These are phyloP conservation scores for Aureobasidium uvarum DNA, from an alignment of 2,329 filamentous ascomycete genomes.

Conservation along the genomic window DNA sequence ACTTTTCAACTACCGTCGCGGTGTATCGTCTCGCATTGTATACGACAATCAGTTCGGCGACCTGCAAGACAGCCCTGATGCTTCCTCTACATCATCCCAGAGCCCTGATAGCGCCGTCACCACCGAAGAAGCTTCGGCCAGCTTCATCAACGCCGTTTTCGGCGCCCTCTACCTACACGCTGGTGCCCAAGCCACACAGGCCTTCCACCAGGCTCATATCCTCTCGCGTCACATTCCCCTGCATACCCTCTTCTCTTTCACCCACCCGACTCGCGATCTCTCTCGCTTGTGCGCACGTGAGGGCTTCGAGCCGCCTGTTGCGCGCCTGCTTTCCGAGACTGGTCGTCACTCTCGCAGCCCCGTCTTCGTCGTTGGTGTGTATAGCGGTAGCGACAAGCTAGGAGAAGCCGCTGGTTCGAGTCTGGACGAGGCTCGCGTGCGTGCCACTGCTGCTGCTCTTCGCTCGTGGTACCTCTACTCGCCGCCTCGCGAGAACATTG, in stretches of 20 bases:
- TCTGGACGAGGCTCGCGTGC: constrained; percentile 71
- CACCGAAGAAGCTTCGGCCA: constrained; percentile 62
- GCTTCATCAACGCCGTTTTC: constrained; percentile 78
- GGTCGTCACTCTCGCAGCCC: constrained; percentile 80
- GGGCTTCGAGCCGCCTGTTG: constrained; percentile 82
- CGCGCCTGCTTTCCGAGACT: constrained; percentile 85
- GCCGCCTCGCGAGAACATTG: constrained; percentile 57
- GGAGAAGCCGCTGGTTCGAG: constrained; percentile 83
- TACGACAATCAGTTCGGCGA: constrained; percentile 86
- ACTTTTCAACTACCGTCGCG: constrained; percentile 60
- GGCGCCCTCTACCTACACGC: constrained; percentile 84
- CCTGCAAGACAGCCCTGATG: neutral
- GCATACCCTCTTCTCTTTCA: constrained; percentile 76
- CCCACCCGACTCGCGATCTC: constrained; percentile 78
- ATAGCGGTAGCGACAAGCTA: constrained; percentile 84
- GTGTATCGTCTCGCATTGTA: constrained; percentile 73
- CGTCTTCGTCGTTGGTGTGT: constrained; percentile 92
- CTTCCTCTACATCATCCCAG: constrained; percentile 1
- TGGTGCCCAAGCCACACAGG: constrained; percentile 72
- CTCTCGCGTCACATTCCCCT: constrained; percentile 55
- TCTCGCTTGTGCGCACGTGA: constrained; percentile 80
- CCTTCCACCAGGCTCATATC: constrained; percentile 81
- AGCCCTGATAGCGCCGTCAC: constrained; percentile 41
- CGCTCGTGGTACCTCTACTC: constrained; percentile 97
- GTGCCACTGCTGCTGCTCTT: constrained; percentile 79